Base-by-base conservation (phyloP, 2,329 filamentous ascomycete species). In the Penicillium sp. region DNA sequence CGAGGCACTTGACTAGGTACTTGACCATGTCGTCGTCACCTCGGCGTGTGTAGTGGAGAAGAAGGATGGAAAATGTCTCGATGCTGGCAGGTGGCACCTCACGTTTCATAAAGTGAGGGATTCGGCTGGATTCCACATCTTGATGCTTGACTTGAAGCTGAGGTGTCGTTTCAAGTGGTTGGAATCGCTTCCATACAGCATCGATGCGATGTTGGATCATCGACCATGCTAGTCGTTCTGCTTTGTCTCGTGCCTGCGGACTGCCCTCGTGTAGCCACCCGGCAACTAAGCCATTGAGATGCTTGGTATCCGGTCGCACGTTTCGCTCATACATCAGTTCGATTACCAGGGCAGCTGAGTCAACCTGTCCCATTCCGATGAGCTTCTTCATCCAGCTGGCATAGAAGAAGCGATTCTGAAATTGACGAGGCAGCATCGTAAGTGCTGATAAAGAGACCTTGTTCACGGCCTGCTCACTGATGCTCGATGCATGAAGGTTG, bases 371-470 rank as follows among this genome's bases (percentile, higher is more conserved):
- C 57, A 87, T 84, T 16, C 88, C 88, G 55, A 96, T 89, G 9
- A 96, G 83, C 50, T 89, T 86, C 74, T 93, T 93, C 68, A 96
- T 83, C 93, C 92, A 96, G 67, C 91, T 93, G 33, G 88, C 90
- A 63, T 92, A 89, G 74, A 96, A 91, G 74, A 92, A 93, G 61
- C 88, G 87, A 72, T 96, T 95, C 46, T 80, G 77, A 54, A 83
- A 81, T 33, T 72, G 72, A 13, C 74, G 70, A 4, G 86, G 86
- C 21, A 88, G 69, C 27, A 79, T 69, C 4, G 80, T 79, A 26
- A 88, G 69, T 2, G 78, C 78, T 10, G 78, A 73, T 5, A 83
- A 67, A 0, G 80, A 81, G 11, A 83, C 68, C 54, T 76, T 76
- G 67, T 80, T 81, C 46, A 83, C 70, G 42, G 79, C 72, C 4